phyloP scores from a whole-genome alignment of 208 protist genomes.

The Zelonia costaricensis region DNA sequence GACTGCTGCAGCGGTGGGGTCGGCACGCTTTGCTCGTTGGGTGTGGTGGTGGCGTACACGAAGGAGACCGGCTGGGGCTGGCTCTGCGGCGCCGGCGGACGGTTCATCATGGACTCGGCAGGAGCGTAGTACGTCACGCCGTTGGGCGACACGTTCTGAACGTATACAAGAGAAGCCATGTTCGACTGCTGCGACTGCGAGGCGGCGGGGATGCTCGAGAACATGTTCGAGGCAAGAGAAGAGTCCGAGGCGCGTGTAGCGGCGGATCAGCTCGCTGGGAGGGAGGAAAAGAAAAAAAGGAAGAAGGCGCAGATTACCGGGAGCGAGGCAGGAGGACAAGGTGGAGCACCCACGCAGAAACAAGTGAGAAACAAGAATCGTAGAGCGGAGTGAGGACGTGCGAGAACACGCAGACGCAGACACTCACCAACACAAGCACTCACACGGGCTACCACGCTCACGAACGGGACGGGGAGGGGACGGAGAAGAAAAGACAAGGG shows the following conservation, averaged over 20 bases:
- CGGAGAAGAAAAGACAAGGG: no score
- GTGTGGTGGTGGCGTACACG: slow-evolving; percentile 2
- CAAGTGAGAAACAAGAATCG: no score
- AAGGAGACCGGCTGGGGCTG: slow-evolving; percentile 13
- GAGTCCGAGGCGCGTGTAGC: no score
- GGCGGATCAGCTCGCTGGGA: no score
- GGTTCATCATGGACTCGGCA: not conserved
- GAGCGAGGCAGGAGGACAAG: no score
- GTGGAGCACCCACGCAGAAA: no score
- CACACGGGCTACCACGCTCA: no score
- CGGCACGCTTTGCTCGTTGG: not conserved
- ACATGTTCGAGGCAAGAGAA: not conserved
- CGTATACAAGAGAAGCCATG: slow-evolving; percentile 24
- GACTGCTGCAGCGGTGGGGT: slow-evolving; percentile 5
- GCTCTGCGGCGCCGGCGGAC: not conserved
- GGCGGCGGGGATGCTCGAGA: not conserved
- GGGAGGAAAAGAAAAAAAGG: slow-evolving; percentile 6
- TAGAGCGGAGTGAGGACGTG: no score
- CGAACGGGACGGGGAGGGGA: no score
- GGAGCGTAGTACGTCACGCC: slow-evolving; percentile 12
- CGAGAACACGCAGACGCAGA: no score
- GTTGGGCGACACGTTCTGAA: slow-evolving; percentile 6
- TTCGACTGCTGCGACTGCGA: slow-evolving; percentile 1
- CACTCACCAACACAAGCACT: no score
- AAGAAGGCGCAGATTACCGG: no score